A percentile compares a stretch with the other conserved stretches of the same genome.
Conservation (phyloP, 2,329 filamentous ascomycete genomes). For the Colletotrichum endophyticum region DNA sequence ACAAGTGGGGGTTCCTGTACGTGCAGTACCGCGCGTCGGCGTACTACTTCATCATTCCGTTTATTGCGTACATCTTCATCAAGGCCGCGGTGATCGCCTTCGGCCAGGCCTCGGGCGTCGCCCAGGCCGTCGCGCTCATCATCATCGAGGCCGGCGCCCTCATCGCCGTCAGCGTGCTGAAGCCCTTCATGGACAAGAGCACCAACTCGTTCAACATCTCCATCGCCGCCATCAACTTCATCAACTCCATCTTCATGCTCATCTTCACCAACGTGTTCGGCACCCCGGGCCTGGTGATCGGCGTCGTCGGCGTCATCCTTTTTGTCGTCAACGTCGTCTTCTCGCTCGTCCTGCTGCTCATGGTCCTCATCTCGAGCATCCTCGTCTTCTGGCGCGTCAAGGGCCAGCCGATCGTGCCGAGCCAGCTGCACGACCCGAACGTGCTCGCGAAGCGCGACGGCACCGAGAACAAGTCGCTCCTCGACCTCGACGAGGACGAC, state of each 20-base stretch:
- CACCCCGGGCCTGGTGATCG: conserved; percentile 81
- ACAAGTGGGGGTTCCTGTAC: conserved; percentile 98
- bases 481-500: conserved; percentile 47
- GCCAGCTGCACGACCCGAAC: conserved; percentile 87
- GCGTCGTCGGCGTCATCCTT: conserved; percentile 87
- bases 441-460: conserved; percentile 86
- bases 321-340: conserved; percentile 91
- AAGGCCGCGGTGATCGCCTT: conserved; percentile 91
- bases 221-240: conserved; percentile 87
- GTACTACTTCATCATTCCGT: conserved; percentile 91
- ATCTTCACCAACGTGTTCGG: conserved; percentile 89
- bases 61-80: conserved; percentile 77
- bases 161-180: conserved; percentile 78
- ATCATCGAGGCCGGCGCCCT: conserved; percentile 82
- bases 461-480: conserved; percentile 40
- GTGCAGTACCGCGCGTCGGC: conserved; percentile 95
- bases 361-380: conserved; percentile 67
- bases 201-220: conserved; percentile 96
- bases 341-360: conserved; percentile 79
- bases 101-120: conserved; percentile 70
- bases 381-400: conserved; percentile 87
- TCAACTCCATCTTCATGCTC: conserved; percentile 87
- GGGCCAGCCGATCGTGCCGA: conserved; percentile 75
- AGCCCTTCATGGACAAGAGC: conserved; percentile 99
- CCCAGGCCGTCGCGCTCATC: conserved; percentile 84